Evolutionary conservation across 1,139 yeast species (phyloP).

Genomic region (Ogataea hybrid): DNA sequence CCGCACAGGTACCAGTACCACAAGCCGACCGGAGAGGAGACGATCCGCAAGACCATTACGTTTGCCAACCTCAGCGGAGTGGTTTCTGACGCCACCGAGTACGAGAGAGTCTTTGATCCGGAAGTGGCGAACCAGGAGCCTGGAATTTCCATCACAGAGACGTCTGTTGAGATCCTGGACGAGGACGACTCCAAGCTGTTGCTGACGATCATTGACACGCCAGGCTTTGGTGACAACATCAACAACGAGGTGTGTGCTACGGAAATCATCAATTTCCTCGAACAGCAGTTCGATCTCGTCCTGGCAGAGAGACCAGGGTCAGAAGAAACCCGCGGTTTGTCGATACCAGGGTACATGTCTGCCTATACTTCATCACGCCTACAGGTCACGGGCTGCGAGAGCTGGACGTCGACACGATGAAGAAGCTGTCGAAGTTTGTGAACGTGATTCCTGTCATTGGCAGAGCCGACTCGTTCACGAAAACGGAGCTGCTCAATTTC

Average conservation of each 20-base stretch:
- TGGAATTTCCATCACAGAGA: conserved; percentile 59
- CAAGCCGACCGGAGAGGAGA: conserved; percentile 14
- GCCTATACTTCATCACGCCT: conserved; percentile 58
- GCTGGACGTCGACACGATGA: conserved; percentile 51
- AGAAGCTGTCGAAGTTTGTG: conserved; percentile 45
- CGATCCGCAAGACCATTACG: conserved; percentile 46
- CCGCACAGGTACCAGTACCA: conserved; percentile 52
- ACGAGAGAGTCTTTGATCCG: conserved; percentile 43
- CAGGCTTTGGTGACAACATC: conserved; percentile 76
- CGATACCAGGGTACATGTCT: conserved; percentile 64
- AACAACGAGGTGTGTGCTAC: conserved; percentile 39
- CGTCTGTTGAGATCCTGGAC: conserved; percentile 54
- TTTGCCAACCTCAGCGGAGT: conserved; percentile 39
- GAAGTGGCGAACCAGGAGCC: conserved; percentile 44
- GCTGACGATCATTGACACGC: conserved; percentile 63
- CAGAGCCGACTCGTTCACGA: conserved; percentile 57
- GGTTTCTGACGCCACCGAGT: conserved; percentile 38
- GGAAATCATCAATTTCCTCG: conserved; percentile 51
- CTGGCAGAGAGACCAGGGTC: conserved; percentile 57
- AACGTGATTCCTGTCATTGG: conserved; percentile 58
- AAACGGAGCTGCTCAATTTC: conserved; percentile 42
- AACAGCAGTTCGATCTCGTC: conserved; percentile 52
- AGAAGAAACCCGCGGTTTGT: conserved; percentile 50
- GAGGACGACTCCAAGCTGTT: conserved; percentile 52
- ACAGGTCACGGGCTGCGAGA: conserved; percentile 52